Evolutionary conservation across 441 rosid species (phyloP).

Genomic region (Erodium chrysanthum): DNA sequence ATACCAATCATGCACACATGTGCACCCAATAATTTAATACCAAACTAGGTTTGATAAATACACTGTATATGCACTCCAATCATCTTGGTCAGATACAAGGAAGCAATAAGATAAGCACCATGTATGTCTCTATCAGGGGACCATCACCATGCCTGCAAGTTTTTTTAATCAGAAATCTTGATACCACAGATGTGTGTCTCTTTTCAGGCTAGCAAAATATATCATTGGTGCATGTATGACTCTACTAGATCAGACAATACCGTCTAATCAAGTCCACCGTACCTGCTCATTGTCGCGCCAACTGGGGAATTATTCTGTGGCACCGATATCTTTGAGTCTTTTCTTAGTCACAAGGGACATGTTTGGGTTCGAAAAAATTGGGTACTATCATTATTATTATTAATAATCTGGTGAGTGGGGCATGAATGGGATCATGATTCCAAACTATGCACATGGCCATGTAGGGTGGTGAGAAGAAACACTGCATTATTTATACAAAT

Average conservation of each 20-base stretch:
- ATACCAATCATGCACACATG: neutral
- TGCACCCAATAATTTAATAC: constrained; percentile 1
- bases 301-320: too few relatives aligned
- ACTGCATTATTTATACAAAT: neutral
- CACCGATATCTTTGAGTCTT: constrained; percentile 1
- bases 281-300: neutral
- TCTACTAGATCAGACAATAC: constrained; percentile 7
- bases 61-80: constrained; percentile 5
- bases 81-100: neutral
- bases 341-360: neutral
- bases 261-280: neutral
- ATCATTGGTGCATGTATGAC: neutral
- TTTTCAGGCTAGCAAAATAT: neutral
- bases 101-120: constrained; percentile 5
- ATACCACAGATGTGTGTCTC: neutral
- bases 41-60: neutral
- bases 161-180: neutral
- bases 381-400: neutral
- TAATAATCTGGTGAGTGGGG: constrained; percentile 9
- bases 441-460: neutral
- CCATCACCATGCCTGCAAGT: constrained; percentile 1
- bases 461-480: constrained; percentile 6
- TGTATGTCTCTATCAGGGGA: constrained; percentile 7
- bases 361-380: neutral
- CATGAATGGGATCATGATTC: neutral